Evolutionary conservation across 345 rosid genomes (phyloP), one percentile per base, ranked within the genome.

Genomic region (Lepidium sativum): DNA sequence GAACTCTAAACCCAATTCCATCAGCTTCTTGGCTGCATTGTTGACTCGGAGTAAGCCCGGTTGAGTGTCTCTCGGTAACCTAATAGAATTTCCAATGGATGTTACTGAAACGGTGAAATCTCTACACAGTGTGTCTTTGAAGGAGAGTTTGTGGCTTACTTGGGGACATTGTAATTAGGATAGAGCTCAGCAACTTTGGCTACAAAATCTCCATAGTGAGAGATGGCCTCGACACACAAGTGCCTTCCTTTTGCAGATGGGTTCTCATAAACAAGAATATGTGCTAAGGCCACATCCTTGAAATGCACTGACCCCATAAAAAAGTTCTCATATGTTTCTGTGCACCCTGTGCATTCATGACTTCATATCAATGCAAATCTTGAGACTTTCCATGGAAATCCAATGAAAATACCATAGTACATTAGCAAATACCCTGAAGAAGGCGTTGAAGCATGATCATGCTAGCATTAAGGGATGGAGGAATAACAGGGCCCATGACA

Each of bases 241-340:
- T 94, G 96, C 68, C 99, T 83, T 68, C 99, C 97, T 40, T 75
- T 71, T 0, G 97, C 89, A 38, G 85, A 65, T 77, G 80, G 73
- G 62, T 88, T 88, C 80, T 94, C 99, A 8, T 88, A 94, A 9
- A 88, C 91, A 78, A 90, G 60, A 17, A 94, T 81, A 75, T 94
- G 97, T 5, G 96, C 97, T 70, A 78, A 57, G 18, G 99, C 92
- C 55, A 85, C 97, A 42, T 94, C 97, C 74, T 86, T 94, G 67
- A 90, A 90, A 81, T 94, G 99, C 35, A 83, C 90, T 4, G 69
- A 84, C 65, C 99, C 99, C 89, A 94, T 90, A 63, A 86, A 86
- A 68, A 86, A 78, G 75, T 94, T 56, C 75, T 82, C 54, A 21
- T 81, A 85, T 35, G 91, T 87, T 67, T 90, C 97, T 1, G 82